Base-by-base conservation (phyloP, 2,329 filamentous ascomycete species). In the Fonsecaea erecta region DNA sequence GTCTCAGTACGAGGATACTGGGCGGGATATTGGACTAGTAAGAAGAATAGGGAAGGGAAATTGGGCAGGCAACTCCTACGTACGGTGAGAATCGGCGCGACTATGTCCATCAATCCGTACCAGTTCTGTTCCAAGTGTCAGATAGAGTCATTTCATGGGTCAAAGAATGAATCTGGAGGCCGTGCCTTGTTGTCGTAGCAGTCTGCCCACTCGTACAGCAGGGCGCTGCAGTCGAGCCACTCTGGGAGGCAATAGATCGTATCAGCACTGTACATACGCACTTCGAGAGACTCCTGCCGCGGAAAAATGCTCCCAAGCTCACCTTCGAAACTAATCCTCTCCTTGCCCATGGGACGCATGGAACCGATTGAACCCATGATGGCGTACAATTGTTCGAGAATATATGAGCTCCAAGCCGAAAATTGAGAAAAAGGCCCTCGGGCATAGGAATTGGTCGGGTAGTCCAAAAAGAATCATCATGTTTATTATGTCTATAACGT, bases 111-210 rank as follows among this genome's bases (percentile, higher is more conserved):
- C 48, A 52, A 28, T 4, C 48, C 48, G 16, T 52, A 52, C 48
- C 48, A 52, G 21, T 52, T 52, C 48, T 52, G 9, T 24, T 28
- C 18, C 1, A 34, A 12, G 32, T 34, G 32, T 34, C 9, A 34
- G 32, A 12, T 30, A 5, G 11, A 18, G 43, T 51, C n/a, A 21
- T 18, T 51, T 51, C 14, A 24, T 24, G 4, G 40, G 40, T 48
- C 40, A 48, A 12, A n/a, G 0, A 14, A 5, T 16, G n/a, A 40
- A 6, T 40, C 16, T 14, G 3, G 16, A 14, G 12, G 48, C 16
- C 21, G 1, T 52, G n/a, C 48, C 48, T 52, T 52, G 24, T 52
- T 52, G 14, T 52, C 48, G n/a, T 52, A 52, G 28, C 48, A 52
- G 28, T 52, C 48, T 1, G 48, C 48, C 48, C 48, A 52, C 28